These are phyloP conservation scores for Mycosphaerella sp. DNA, from an alignment of 2,329 filamentous ascomycete genomes.

Conservation along the genomic window DNA sequence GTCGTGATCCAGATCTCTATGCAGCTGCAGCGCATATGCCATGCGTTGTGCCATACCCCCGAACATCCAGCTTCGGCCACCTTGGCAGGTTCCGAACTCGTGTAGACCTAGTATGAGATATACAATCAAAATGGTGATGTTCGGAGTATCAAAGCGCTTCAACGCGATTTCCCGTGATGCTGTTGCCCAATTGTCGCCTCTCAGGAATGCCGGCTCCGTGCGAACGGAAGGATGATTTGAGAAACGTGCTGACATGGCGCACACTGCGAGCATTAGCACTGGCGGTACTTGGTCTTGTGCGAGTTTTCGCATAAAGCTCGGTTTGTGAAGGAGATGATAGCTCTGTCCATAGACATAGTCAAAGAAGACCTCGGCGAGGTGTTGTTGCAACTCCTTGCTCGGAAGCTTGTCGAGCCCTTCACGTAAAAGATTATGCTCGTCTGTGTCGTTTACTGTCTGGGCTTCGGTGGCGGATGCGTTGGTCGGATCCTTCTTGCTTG, in stretches of 20 bases:
- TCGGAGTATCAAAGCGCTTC: constrained; percentile 85
- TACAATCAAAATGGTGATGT: constrained; percentile 90
- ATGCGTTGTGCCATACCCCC: constrained; percentile 93
- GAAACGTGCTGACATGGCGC: constrained; percentile 90
- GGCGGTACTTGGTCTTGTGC: constrained; percentile 76
- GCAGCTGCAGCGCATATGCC: constrained; percentile 91
- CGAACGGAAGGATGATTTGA: constrained; percentile 78
- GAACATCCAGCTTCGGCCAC: constrained; percentile 90
- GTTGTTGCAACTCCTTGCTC: constrained; percentile 80
- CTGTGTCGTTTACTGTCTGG: constrained; percentile 45
- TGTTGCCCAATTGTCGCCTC: constrained; percentile 85
- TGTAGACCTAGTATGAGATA: constrained; percentile 83
- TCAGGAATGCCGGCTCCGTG: constrained; percentile 71
- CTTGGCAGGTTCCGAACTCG: constrained; percentile 95
- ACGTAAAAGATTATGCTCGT: constrained; percentile 69
- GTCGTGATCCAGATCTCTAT: constrained; percentile 80
- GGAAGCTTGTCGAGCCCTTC: constrained; percentile 82
- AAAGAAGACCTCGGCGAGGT: constrained; percentile 90
- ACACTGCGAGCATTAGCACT: constrained; percentile 87
- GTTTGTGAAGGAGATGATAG: constrained; percentile 91
- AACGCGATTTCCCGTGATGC: constrained; percentile 82
- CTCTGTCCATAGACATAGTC: constrained; percentile 93
- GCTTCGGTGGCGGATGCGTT: constrained; percentile 3
- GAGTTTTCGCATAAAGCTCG: constrained; percentile 88
- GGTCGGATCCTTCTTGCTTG: constrained; percentile 1